Evolutionary conservation across 2,329 filamentous ascomycete species (phyloP).

Genomic region (Pseudogymnoascus sp.): DNA sequence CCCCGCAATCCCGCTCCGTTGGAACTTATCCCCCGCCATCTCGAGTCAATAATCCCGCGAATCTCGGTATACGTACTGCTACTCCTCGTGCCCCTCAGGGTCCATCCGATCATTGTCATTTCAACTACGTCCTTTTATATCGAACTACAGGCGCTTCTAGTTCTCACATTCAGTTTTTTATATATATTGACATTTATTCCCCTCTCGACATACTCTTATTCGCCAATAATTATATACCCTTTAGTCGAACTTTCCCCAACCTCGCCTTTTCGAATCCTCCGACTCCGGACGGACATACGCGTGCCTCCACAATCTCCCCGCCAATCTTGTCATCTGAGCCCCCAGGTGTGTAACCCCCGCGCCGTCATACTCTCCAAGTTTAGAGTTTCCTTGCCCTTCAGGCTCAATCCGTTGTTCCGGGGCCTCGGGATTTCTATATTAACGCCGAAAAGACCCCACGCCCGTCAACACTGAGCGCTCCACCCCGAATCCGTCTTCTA

Average conservation of each 20-base stretch:
- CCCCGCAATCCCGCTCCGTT: conserved; percentile 5
- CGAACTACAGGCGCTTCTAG: background rate
- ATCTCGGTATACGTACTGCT: background rate
- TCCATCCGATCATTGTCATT: background rate
- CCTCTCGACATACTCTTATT: background rate
- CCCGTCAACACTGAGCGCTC: background rate
- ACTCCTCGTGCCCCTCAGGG: background rate
- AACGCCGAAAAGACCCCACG: background rate
- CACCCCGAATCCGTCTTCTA: background rate
- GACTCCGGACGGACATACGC: conserved; percentile 4
- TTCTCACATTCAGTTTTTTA: background rate
- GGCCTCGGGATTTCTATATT: background rate
- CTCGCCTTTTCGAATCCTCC: background rate
- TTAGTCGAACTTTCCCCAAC: background rate
- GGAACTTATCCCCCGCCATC: background rate
- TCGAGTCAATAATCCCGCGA: background rate
- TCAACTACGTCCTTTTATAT: background rate
- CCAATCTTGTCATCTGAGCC: background rate
- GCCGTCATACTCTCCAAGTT: background rate
- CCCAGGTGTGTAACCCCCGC: background rate
- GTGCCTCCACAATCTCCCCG: background rate
- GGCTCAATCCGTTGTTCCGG: background rate
- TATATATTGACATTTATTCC: background rate
- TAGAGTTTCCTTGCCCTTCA: background rate
- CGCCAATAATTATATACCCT: background rate